Base-by-base conservation (phyloP, 257 asterid genomes). In the Nicotiana tomentosiformis region DNA sequence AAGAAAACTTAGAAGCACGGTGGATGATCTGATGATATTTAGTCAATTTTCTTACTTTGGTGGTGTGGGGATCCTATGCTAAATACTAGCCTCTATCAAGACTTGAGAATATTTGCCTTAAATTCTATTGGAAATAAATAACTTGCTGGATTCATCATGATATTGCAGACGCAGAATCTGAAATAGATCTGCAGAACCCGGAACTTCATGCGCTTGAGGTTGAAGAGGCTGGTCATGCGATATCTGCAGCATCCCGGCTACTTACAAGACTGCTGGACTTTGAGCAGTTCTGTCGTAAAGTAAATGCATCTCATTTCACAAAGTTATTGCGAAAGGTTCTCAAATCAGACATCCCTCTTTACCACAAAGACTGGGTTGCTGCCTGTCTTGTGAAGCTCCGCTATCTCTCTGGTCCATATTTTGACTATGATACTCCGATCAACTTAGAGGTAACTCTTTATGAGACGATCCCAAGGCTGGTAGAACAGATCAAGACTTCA, bases 341-440 rank as follows among this genome's bases (percentile, higher is more conserved):
- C 7, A 86, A 62, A 18, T 93, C 97, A 0, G 58, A 82, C 82
- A 86, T 93, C 66, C 93, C 94, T 64, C 93, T 94, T 14, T 86
- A 83, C 37, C 37, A 88, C 92, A 94, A 93, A 81, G 93, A 93
- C 7, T 91, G 93, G 92, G 92, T 94, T 12, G 98, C 97, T 61
- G 95, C 98, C 81, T 93, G 91, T 87, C 93, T 93, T 10, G 89
- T 93, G 20, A 94, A 92, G 84, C 94, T 94, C 68, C 77, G 87
- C 88, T 85, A 90, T 43, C 68, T 86, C 61, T 87, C 90, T 1
- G 85, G 88, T 23, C 86, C 81, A 12, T 72, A 80, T 78, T 78
- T 70, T 7, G 89, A 85, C 82, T 30, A 78, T 7, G 92, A 84
- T 56, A 87, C 91, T 82, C 88, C 91, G 12, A 85, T 93, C n/a